A percentile compares a stretch with the other conserved stretches of the same genome.
phyloP scores from a whole-genome alignment of 2,329 filamentous ascomycete species.

The Lasiodiplodia citricola region DNA sequence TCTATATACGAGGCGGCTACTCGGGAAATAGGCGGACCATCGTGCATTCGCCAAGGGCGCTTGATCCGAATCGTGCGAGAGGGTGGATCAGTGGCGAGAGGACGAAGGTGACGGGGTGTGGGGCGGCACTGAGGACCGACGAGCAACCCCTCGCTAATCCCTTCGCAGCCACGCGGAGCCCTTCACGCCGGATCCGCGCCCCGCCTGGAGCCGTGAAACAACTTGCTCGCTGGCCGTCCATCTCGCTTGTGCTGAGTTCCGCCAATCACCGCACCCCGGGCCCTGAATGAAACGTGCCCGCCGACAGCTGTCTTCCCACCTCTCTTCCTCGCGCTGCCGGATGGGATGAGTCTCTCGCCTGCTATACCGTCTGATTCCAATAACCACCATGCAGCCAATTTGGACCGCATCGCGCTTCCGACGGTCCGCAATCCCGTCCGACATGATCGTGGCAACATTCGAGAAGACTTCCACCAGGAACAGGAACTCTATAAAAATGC shows the following conservation, averaged over 20 bases:
- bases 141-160: constrained; percentile 4
- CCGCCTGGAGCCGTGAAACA: constrained; percentile 13
- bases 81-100: constrained; percentile 3
- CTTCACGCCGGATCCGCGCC: neutral
- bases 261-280: neutral
- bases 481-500: constrained; percentile 7
- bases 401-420: neutral
- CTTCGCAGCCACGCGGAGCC: constrained; percentile 8
- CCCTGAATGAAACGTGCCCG: neutral
- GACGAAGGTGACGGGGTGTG: neutral
- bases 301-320: neutral
- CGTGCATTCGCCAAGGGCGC: neutral
- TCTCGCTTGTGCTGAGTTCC: neutral
- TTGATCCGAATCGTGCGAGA: neutral
- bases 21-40: neutral
- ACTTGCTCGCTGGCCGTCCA: neutral
- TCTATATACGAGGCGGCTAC: constrained; percentile 7
- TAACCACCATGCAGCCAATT: neutral
- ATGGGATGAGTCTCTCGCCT: neutral
- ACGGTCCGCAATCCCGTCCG: constrained; percentile 10
- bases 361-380: neutral
- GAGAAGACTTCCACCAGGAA: constrained; percentile 19
- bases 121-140: constrained; percentile 13
- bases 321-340: neutral
- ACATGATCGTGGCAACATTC: neutral